Base-by-base conservation (phyloP, 2,329 filamentous ascomycete species). In the Metarhizium brunneum region DNA sequence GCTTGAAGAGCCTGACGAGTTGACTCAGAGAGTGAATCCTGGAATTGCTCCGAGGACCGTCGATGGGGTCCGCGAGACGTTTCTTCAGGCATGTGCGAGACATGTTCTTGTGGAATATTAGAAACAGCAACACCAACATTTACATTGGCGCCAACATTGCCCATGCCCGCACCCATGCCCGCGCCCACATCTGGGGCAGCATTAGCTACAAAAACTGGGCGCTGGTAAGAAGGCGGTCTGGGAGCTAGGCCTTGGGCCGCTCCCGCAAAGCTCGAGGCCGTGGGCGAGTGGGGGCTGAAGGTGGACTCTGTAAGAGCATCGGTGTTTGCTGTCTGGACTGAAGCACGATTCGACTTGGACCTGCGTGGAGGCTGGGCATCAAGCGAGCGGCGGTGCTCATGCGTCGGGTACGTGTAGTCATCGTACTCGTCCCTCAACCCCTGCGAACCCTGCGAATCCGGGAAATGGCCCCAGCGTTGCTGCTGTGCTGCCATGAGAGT, bases 391-490 rank as follows among this genome's bases (percentile, higher is more conserved):
- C 50, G 20, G 53, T 50, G 30, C 29, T 54, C 54, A 50, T 53
- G 45, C 18, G 32, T n/a, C 42, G 36, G 42, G 54, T 56, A 54
- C 52, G 42, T 45, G 42, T 45, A 54, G 42, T 56, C 49, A 52
- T 58, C 54, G 49, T 49, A 58, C 54, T 54, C 56, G 50, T 48
- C 54, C 49, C 35, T 16, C 54, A 13, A 40, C 51, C 54, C 47
- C 54, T 53, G 54, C 51, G 77, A 70, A 58, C 54, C 51, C 40
- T 53, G 54, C 47, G 77, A 70, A 58, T 74, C 69, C 57, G 81
- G 80, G 59, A 84, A 71, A 65, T 81, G 70, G 66, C 80, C 80
- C 81, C 81, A 83, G 71, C 83, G 84, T 43, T 78, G 76, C 53
- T 51, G 53, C 47, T 50, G 53, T 50, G 53, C 53, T 25, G 53